Evolutionary conservation across 805 yeast genomes (phyloP).

Genomic region (Kluyveromyces starmeri): DNA sequence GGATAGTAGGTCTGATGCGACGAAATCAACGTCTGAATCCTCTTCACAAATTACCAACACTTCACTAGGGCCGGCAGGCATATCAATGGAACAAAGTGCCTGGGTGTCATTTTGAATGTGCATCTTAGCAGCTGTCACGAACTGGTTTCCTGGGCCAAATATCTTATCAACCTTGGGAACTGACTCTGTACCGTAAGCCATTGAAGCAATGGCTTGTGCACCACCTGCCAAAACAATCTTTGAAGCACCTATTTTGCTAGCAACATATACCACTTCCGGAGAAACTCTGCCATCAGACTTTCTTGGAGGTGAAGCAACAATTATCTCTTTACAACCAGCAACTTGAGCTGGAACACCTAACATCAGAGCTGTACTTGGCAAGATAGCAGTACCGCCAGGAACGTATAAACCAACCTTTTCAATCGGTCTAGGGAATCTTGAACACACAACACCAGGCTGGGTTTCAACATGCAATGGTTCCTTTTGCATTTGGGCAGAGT

Average conservation of each 20-base stretch:
- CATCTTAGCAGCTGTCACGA: constrained; percentile 99
- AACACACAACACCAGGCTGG: constrained; percentile 86
- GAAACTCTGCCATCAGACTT: constrained; percentile 77
- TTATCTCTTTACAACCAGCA: constrained; percentile 90
- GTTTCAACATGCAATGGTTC: constrained; percentile 81
- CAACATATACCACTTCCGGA: constrained; percentile 96
- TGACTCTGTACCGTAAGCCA: constrained; percentile 96
- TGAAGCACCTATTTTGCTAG: constrained; percentile 88
- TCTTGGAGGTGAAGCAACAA: constrained; percentile 93
- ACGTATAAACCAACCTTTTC: constrained; percentile 92
- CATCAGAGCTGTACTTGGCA: constrained; percentile 97
- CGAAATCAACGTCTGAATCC: constrained; percentile 86
- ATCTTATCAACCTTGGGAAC: constrained; percentile 94
- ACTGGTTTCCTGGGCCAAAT: constrained; percentile 98
- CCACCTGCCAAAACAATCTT: constrained; percentile 95
- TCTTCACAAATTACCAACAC: constrained; percentile 92
- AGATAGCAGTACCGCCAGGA: constrained; percentile 98
- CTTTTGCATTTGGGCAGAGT: constrained; percentile 78
- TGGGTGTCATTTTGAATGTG: constrained; percentile 89
- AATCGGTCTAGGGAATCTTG: constrained; percentile 91
- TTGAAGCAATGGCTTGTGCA: constrained; percentile 97
- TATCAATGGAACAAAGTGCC: constrained; percentile 92
- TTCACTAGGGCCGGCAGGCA: constrained; percentile 99
- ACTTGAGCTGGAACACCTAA: constrained; percentile 97
- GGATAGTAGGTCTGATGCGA: constrained; percentile 90